Base-by-base conservation (phyloP, 148 eudicot genomes). In the Spergularia bocconei region DNA sequence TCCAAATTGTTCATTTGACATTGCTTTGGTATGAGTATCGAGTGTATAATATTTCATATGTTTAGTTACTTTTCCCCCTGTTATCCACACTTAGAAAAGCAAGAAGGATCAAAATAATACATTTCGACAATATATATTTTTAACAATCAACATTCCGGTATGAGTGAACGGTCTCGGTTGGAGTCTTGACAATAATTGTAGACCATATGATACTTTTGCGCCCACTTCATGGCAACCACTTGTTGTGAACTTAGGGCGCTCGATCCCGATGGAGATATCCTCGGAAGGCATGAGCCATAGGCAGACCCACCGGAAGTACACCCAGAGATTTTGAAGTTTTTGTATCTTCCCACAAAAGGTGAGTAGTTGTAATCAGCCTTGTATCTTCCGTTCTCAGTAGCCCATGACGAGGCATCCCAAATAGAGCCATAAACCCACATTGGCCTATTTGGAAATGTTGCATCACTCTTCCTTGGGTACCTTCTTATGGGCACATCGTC, bases 401-500 rank as follows among this genome's bases (percentile, higher is more conserved):
- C 99, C 99, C 99, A 95, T 23, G 98, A 88, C 1, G 99, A 95
- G 9, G 99, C 99, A 79, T 95, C 99, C 99, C 99, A 95, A 72
- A 95, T 95, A 1, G 99, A 95, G 12, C 99, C 99, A 75, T 95
- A 95, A 2, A 85, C 75, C 87, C 86, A 92, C 99, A 95, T 95
- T 77, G 99, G 99, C 79, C 99, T 84, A 48, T 79, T 50, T 71
- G 99, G 99, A 69, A 95, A 95, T 53, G 99, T 92, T 36, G 87
- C 83, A 7, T 51, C 92, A 56, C 94, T 95, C 70, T 88, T 95
- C 75, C 85, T 90, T 12, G 87, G 88, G 82, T 95, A 95, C 81
- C 97, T 89, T 75, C 99, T 83, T 81, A 95, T 89, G n/a, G 99
- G 99, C 53, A 95, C 80, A 84, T 95, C 97, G 73, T 95, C 99